Conservation (phyloP, 768 basidiomycete species). For the Leccinum barrowsii region DNA sequence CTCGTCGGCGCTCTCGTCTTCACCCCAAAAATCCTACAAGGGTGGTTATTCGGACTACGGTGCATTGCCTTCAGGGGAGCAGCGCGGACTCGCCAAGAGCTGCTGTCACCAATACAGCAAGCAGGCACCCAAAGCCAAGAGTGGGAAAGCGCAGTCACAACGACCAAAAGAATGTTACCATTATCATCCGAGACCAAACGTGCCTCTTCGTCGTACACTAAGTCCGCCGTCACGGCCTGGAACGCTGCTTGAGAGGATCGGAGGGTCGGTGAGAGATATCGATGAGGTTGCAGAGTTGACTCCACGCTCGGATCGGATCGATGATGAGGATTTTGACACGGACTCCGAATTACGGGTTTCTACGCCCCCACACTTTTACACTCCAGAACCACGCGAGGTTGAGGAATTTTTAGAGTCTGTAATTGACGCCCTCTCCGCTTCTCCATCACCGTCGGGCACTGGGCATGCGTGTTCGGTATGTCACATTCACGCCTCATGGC, state of each 20-base stretch:
- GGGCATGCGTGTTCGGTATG: slow-evolving; percentile 18
- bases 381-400: slow-evolving; percentile 24
- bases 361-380: slow-evolving; percentile 8
- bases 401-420: slow-evolving; percentile 26
- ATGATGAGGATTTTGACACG: neutral
- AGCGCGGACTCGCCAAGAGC: neutral
- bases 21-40: slow-evolving; percentile 2
- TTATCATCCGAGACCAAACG: neutral
- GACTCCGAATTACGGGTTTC: slow-evolving; percentile 1
- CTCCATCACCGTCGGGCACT: neutral
- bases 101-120: neutral
- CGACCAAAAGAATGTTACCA: slow-evolving; percentile 1
- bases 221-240: slow-evolving; percentile 9
- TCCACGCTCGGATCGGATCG: slow-evolving; percentile 7
- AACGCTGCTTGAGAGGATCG: slow-evolving; percentile 22
- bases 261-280: slow-evolving; percentile 1
- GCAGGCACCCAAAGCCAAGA: slow-evolving; percentile 4
- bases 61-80: neutral
- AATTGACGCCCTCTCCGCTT: slow-evolving; percentile 8
- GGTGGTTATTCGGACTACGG: neutral
- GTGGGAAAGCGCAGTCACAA: slow-evolving; percentile 1
- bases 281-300: neutral
- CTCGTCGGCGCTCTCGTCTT: neutral
- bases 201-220: slow-evolving; percentile 11
- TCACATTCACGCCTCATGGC: slow-evolving; percentile 2